Evolutionary conservation across 805 yeast genomes (phyloP).

Genomic region (Barnettozyma sp.): DNA sequence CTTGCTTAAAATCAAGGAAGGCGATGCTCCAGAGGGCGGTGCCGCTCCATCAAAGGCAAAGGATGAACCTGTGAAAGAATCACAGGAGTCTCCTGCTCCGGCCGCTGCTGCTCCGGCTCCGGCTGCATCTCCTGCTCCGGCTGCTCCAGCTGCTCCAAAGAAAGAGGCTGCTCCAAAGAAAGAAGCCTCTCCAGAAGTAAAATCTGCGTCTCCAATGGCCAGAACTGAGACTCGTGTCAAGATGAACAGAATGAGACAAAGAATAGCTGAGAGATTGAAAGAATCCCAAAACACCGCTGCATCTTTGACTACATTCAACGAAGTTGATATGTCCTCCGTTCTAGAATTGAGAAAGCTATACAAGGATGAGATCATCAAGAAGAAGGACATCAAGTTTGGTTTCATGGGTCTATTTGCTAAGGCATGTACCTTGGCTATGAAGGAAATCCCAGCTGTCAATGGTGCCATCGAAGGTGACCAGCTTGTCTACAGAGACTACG

Average conservation of each 20-base stretch:
- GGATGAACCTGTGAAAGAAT: slow-evolving; percentile 14
- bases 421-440: slow-evolving; percentile 88
- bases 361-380: slow-evolving; percentile 93
- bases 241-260: slow-evolving; percentile 98
- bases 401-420: slow-evolving; percentile 98
- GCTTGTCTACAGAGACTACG: slow-evolving; percentile 92
- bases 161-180: slow-evolving; percentile 18
- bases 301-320: slow-evolving; percentile 94
- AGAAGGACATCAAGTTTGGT: slow-evolving; percentile 90
- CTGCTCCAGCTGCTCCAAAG: slow-evolving; percentile 18
- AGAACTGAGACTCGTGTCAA: slow-evolving; percentile 88
- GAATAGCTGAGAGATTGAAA: slow-evolving; percentile 98
- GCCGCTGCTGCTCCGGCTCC: no score
- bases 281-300: slow-evolving; percentile 99
- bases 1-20: slow-evolving; percentile 76
- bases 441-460: slow-evolving; percentile 91
- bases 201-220: slow-evolving; percentile 47
- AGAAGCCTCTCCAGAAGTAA: slow-evolving; percentile 14
- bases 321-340: slow-evolving; percentile 90
- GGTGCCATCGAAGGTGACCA: slow-evolving; percentile 94
- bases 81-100: slow-evolving; percentile 28
- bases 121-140: no score
- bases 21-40: slow-evolving; percentile 57
- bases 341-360: slow-evolving; percentile 92
- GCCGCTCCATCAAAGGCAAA: slow-evolving; percentile 27